These are phyloP conservation scores for Deuterostichococcus epilithicus DNA, from an alignment of 139 green algal genomes.

Conservation along the genomic window DNA sequence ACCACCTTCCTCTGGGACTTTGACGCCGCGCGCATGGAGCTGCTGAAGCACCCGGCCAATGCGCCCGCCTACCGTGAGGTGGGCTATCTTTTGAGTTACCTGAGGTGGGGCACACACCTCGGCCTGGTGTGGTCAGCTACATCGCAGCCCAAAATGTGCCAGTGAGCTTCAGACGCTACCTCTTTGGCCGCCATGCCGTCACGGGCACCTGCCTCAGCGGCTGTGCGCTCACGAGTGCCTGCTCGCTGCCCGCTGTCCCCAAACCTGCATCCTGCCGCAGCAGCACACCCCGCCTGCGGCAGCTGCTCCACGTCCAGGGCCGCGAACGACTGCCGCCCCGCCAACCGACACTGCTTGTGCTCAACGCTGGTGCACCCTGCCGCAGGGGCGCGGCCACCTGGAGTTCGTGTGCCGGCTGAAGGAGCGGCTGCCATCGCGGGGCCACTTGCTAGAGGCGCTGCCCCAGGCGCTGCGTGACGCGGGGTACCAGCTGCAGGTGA, in stretches of 20 bases:
- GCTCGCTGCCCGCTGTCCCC: neutral
- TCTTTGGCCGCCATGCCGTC: too few species aligned
- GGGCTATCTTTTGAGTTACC: neutral
- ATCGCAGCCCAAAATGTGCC: neutral
- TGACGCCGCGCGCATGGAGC: constrained; percentile 60
- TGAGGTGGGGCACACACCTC: neutral
- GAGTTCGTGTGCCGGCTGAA: constrained; percentile 59
- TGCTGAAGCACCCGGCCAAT: constrained; percentile 67
- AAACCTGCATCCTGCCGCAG: neutral
- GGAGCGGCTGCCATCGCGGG: constrained; percentile 31
- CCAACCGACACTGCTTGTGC: neutral
- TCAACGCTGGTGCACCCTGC: neutral
- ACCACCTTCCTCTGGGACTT: constrained; percentile 97
- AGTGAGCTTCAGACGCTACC: too few species aligned
- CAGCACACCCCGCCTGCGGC: neutral
- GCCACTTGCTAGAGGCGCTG: constrained; percentile 21
- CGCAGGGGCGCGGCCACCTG: constrained; percentile 51
- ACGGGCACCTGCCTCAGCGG: too few species aligned
- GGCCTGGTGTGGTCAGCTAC: neutral
- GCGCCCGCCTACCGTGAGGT: constrained; percentile 76
- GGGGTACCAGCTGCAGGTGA: constrained; percentile 27
- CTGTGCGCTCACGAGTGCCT: too few species aligned
- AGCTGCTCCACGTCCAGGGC: constrained; percentile 8
- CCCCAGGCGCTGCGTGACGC: constrained; percentile 10
- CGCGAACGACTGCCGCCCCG: neutral